These are phyloP conservation scores for Pichia californica DNA, from an alignment of 805 yeast genomes.

Conservation along the genomic window DNA sequence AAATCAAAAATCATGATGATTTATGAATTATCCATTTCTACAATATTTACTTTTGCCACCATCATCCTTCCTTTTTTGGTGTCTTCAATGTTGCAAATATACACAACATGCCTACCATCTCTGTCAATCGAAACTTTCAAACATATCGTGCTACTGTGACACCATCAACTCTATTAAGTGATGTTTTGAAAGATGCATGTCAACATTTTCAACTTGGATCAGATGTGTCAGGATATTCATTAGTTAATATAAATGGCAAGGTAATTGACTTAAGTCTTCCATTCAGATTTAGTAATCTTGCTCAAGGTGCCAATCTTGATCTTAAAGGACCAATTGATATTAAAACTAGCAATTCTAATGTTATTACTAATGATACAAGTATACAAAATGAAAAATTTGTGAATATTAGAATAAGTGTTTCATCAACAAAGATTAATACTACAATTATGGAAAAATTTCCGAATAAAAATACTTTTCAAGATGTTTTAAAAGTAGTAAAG, in stretches of 20 bases:
- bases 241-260: neutral
- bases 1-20: no score
- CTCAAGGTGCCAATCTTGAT: constrained; percentile 37
- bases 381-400: neutral
- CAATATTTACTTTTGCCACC: neutral
- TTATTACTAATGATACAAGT: neutral
- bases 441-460: neutral
- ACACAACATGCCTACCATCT: neutral
- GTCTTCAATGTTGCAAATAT: neutral
- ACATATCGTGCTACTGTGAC: neutral
- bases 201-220: constrained; percentile 28
- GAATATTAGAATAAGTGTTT: neutral
- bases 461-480: neutral
- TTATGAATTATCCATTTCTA: no score
- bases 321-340: constrained; percentile 13
- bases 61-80: no score
- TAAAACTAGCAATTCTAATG: neutral
- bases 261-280: constrained; percentile 34
- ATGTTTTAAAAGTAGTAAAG: neutral
- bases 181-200: constrained; percentile 28
- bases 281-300: constrained; percentile 35
- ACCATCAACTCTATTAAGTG: constrained; percentile 26
- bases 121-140: neutral
- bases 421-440: neutral
- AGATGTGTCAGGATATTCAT: constrained; percentile 1